Evolutionary conservation across 371 early-diverging fungal genomes (phyloP), one percentile per base, ranked within the genome.

Genomic region (Mycotypha africana): DNA sequence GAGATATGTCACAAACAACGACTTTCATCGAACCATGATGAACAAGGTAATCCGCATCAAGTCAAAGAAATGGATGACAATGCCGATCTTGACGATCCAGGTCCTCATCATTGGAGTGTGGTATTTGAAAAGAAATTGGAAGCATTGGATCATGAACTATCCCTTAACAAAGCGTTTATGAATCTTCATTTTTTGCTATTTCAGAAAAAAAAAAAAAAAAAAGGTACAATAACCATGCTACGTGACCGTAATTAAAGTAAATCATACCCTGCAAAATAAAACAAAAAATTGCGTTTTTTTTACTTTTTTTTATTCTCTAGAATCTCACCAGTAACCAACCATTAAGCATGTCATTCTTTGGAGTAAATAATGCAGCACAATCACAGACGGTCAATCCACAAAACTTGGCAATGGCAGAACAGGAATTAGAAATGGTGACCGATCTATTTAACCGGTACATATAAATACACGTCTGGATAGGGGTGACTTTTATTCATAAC

Each of bases 351-450:
- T 70, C 74, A 32, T 67, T 70, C 67, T 74, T 71, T 45, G 67
- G 72, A 45, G 60, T 57, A 49, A 67, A 60, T 40, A 47, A 33
- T 44, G 43, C 36, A 45, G 55, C 56, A 49, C 46, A 57, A n/a
- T 72, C 74, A 55, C 79, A 79, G 53, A 38, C 78, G 38, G 67
- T 83, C 20, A 84, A 84, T 58, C 80, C 79, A 52, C 81, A 84
- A 65, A 81, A 87, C 65, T 74, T 88, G 54, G 88, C 88, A 26
- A 80, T 86, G 57, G 88, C 87, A 38, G 91, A 90, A 62, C 88
- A 87, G 60, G 89, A 90, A 50, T 76, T 89, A 52, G 91, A 90
- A 50, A 85, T 86, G 83, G 79, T 88, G 24, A 83, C 87, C 11
- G 89, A 89, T 47, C 67, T 88, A 64, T 89, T 85, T 68, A 82